Evolutionary conservation across 2,329 filamentous ascomycete genomes (phyloP).

Genomic region (Ophiostoma triangulosporum): DNA sequence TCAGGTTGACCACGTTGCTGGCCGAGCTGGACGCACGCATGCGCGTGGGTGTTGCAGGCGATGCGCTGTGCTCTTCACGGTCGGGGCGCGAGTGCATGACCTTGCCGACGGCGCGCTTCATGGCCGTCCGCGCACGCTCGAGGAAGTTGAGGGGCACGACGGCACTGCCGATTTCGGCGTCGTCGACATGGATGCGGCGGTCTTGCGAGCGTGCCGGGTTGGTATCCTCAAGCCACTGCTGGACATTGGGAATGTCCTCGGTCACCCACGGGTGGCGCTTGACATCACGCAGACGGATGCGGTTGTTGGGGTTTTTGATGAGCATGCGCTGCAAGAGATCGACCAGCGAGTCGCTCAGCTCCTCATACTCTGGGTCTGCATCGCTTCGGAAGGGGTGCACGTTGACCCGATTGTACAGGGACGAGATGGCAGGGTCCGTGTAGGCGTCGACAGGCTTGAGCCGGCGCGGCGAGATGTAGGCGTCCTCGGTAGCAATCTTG

Average conservation of each 20-base stretch:
- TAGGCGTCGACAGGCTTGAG: slow-evolving; percentile 60
- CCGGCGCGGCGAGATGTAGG: slow-evolving; percentile 71
- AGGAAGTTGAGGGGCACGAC: slow-evolving; percentile 82
- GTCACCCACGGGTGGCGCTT: slow-evolving; percentile 91
- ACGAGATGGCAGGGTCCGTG: slow-evolving; percentile 40
- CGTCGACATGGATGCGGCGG: slow-evolving; percentile 82
- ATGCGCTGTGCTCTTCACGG: slow-evolving; percentile 29
- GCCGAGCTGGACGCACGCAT: slow-evolving; percentile 47
- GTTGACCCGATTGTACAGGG: slow-evolving; percentile 43
- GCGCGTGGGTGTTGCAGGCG: slow-evolving; percentile 23
- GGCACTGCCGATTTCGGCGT: slow-evolving; percentile 75
- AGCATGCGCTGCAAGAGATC: slow-evolving; percentile 72
- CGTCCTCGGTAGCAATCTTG: slow-evolving; percentile 82
- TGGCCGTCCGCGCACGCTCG: slow-evolving; percentile 67
- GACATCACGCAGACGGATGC: slow-evolving; percentile 81
- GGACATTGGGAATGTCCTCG: slow-evolving; percentile 58
- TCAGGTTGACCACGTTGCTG: slow-evolving; percentile 39
- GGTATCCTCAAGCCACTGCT: slow-evolving; percentile 84
- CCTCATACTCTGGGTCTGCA: slow-evolving; percentile 71
- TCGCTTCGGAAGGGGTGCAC: slow-evolving; percentile 59
- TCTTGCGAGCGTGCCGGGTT: slow-evolving; percentile 70
- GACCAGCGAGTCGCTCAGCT: slow-evolving; percentile 64
- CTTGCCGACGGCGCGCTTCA: slow-evolving; percentile 54
- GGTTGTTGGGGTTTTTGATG: slow-evolving; percentile 75
- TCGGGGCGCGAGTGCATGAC: slow-evolving; percentile 49